Conservation (phyloP, 1,284 basidiomycete genomes). For the Schizophyllum commune region DNA sequence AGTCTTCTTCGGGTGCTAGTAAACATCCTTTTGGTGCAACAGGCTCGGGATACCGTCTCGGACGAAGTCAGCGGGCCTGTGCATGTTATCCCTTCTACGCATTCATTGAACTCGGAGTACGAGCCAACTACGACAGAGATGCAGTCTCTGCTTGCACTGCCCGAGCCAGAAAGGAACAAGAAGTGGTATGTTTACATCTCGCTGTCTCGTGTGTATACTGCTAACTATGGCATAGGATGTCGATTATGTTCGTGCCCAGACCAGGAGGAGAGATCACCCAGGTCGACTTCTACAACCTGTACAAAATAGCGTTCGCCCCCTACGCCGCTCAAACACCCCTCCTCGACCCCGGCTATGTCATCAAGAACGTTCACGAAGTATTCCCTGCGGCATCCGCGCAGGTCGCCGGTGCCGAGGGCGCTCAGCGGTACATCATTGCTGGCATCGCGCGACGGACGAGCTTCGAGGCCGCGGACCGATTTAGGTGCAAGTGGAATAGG, state of each 20-base stretch:
- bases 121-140: constrained; percentile 64
- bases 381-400: constrained; percentile 56
- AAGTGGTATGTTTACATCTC: constrained; percentile 50
- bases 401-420: constrained; percentile 73
- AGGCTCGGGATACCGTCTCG: constrained; percentile 57
- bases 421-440: constrained; percentile 71
- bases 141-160: constrained; percentile 43
- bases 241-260: constrained; percentile 63
- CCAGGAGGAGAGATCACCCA: constrained; percentile 75
- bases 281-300: constrained; percentile 85
- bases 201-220: constrained; percentile 1
- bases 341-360: constrained; percentile 78
- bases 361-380: constrained; percentile 74
- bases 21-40: constrained; percentile 56
- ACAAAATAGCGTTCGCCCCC: constrained; percentile 64
- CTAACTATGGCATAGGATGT: constrained; percentile 58
- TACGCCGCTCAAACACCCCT: constrained; percentile 45
- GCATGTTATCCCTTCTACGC: constrained; percentile 45
- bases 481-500: constrained; percentile 65
- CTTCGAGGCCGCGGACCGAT: constrained; percentile 41
- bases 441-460: constrained; percentile 68
- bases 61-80: constrained; percentile 52
- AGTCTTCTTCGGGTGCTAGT: constrained; percentile 60
- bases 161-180: constrained; percentile 70
- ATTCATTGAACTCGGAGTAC: constrained; percentile 40